These are phyloP conservation scores for Drechslerella dactyloides DNA, from an alignment of 2,329 filamentous ascomycete genomes.

Conservation along the genomic window DNA sequence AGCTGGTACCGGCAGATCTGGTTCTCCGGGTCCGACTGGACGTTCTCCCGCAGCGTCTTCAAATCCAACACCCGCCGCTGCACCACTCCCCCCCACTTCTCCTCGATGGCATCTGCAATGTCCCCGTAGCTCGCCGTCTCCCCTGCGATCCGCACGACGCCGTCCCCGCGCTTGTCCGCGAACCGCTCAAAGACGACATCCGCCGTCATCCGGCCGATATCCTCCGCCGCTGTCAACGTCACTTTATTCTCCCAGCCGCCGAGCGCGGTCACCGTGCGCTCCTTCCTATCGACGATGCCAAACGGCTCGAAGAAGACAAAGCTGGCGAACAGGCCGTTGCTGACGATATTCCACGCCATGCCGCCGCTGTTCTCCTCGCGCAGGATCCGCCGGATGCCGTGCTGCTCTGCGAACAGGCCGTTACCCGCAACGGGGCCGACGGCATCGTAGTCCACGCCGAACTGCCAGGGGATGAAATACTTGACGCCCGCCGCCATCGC, in stretches of 20 bases:
- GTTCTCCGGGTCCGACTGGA: conserved; percentile 62
- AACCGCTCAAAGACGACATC: conserved; percentile 63
- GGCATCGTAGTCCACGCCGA: conserved; percentile 73
- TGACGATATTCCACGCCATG: conserved; percentile 69
- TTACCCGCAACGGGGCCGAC: conserved; percentile 68
- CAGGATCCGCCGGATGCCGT: conserved; percentile 65
- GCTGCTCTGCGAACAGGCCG: conserved; percentile 72
- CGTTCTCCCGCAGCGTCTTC: conserved; percentile 60
- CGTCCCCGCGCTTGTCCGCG: conserved; percentile 56
- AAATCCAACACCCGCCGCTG: conserved; percentile 63
- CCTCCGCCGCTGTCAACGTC: conserved; percentile 68
- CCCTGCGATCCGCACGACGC: conserved; percentile 67
- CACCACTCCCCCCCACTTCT: conserved; percentile 59
- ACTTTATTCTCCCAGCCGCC: conserved; percentile 69
- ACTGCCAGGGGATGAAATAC: conserved; percentile 74
- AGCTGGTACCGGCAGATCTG: conserved; percentile 67
- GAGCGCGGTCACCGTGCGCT: conserved; percentile 63
- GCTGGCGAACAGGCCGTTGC: conserved; percentile 73
- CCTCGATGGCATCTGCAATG: conserved; percentile 65
- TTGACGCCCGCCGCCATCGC: conserved; percentile 62
- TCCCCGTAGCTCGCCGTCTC: conserved; percentile 67
- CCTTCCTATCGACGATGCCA: conserved; percentile 66
- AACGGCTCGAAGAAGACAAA: conserved; percentile 70
- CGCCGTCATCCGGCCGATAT: conserved; percentile 69
- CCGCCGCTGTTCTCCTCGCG: conserved; percentile 58